Evolutionary conservation across 805 yeast species (phyloP), one percentile per base, ranked within the genome.

Genomic region (Kregervanrija fluxuum): DNA sequence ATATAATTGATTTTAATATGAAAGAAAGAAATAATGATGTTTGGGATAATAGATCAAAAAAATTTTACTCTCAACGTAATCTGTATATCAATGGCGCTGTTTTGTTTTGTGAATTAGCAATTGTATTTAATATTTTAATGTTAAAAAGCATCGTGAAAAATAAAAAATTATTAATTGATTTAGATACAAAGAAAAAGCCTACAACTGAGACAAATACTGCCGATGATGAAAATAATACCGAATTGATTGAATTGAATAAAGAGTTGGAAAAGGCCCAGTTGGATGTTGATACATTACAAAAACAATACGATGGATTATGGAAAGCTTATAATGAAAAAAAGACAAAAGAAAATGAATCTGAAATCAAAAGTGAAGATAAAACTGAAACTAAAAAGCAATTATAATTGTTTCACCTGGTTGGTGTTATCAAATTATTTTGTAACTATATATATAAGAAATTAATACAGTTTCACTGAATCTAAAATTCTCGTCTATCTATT

Each of bases 51-150:
- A 53, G 57, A 55, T 77, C 78, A 5, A 68, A 72, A 51, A 73
- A 71, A 55, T 76, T 75, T 54, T 74, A 75, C 50, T 68, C 79
- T n/a, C 81, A 77, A 53, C 65, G 82, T 45, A 77, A 77, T 55
- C 60, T 77, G 61, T 77, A 77, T 56, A 64, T 77, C 44, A 70
- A 74, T 11, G 81, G 80, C 5, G 79, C 79, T 3, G 74, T 75
- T 6, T 59, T 75, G 46, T 75, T 74, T 52, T 64, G 73, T 46
- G 69, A 62, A 40, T 41, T 71, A 36, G 72, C 78, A 0, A 67
- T 75, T 38, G 61, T 57, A 44, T 75, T 76, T 14, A 71, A 72
- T 40, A 60, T 66, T 16, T 52, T 67, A 16, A 63, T 75, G 43
- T 59, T 77, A 43, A 66, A 64, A 46, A 71, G 74, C 51, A 58